A percentile compares a stretch with the other conserved stretches of the same genome.
phyloP scores from a whole-genome alignment of 2,329 filamentous ascomycete genomes.

The Epichloe sp. region DNA sequence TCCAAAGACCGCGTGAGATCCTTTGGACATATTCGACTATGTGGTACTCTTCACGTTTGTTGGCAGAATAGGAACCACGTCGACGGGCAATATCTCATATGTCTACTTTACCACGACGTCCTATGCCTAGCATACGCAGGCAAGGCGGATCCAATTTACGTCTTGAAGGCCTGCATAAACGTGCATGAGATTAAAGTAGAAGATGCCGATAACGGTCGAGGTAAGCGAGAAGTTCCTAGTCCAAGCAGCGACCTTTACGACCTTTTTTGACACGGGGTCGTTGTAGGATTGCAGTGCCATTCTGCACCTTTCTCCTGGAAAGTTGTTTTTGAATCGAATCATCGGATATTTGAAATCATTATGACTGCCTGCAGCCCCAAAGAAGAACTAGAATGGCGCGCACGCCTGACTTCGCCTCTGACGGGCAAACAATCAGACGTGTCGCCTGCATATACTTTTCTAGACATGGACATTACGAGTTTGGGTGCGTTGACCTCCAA shows the following conservation, averaged over 20 bases:
- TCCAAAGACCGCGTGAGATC: slow-evolving; percentile 58
- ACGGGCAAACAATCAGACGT: slow-evolving; percentile 34
- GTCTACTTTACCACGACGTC: slow-evolving; percentile 69
- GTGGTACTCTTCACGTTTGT: slow-evolving; percentile 70
- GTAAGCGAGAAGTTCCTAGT: slow-evolving; percentile 24
- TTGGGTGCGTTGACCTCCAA: slow-evolving; percentile 65
- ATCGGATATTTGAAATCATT: slow-evolving; percentile 70
- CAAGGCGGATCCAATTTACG: slow-evolving; percentile 54
- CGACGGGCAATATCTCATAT: slow-evolving; percentile 71
- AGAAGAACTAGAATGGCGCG: slow-evolving; percentile 73
- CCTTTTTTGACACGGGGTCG: not conserved
- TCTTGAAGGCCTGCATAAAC: slow-evolving; percentile 60
- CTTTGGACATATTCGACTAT: slow-evolving; percentile 68
- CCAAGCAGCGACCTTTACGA: not conserved
- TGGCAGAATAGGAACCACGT: slow-evolving; percentile 61
- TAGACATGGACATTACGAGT: slow-evolving; percentile 58
- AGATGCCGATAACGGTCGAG: slow-evolving; percentile 62
- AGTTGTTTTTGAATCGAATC: slow-evolving; percentile 64
- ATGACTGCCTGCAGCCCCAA: slow-evolving; percentile 72
- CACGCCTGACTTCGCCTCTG: slow-evolving; percentile 43
- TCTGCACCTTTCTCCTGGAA: slow-evolving; percentile 88
- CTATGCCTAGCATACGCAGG: slow-evolving; percentile 60
- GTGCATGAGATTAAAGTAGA: slow-evolving; percentile 54
- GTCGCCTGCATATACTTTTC: slow-evolving; percentile 43
- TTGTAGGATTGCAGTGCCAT: slow-evolving; percentile 69